Percentiles rank a stretch among this genome's conserved stretches.
These are phyloP conservation scores for Dactylorhiza incarnata DNA, from an alignment of 106 monocot species.

Conservation along the genomic window DNA sequence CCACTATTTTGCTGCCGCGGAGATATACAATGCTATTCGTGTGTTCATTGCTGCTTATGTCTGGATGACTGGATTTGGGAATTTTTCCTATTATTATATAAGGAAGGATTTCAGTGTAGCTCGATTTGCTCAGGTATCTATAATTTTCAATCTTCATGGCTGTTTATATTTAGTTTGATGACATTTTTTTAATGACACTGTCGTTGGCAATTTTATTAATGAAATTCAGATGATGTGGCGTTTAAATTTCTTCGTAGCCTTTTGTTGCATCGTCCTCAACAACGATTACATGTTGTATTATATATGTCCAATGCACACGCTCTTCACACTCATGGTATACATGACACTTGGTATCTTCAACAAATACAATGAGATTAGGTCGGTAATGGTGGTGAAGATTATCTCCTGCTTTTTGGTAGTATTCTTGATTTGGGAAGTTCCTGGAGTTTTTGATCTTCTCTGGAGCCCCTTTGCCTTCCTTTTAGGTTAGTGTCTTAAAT, in stretches of 20 bases:
- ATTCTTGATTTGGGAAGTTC: constrained; percentile 86
- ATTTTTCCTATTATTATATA: constrained; percentile 94
- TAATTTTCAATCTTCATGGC: not conserved
- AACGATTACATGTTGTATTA: constrained; percentile 97
- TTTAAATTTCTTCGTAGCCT: constrained; percentile 82
- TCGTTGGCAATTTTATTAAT: not conserved
- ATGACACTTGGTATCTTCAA: constrained; percentile 84
- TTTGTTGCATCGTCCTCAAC: constrained; percentile 88
- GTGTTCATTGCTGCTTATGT: constrained; percentile 94
- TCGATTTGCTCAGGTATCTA: constrained; percentile 77
- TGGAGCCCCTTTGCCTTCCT: constrained; percentile 86
- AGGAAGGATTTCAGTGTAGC: constrained; percentile 87
- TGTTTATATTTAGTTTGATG: not conserved
- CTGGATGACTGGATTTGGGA: constrained; percentile 99
- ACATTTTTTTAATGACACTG: not conserved
- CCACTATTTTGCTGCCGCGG: constrained; percentile 89
- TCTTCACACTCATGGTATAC: constrained; percentile 97
- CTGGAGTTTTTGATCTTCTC: constrained; percentile 73
- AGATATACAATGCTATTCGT: constrained; percentile 95
- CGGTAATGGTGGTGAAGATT: constrained; percentile 77
- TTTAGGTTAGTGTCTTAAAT: constrained; percentile 40
- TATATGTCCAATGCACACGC: constrained; percentile 97
- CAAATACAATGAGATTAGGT: constrained; percentile 82
- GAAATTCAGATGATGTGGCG: constrained; percentile 99
- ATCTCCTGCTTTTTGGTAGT: constrained; percentile 65